Conservation (phyloP, 225 moss, liverwort and hornwort genomes). For the Antitrichia curtipendula region DNA sequence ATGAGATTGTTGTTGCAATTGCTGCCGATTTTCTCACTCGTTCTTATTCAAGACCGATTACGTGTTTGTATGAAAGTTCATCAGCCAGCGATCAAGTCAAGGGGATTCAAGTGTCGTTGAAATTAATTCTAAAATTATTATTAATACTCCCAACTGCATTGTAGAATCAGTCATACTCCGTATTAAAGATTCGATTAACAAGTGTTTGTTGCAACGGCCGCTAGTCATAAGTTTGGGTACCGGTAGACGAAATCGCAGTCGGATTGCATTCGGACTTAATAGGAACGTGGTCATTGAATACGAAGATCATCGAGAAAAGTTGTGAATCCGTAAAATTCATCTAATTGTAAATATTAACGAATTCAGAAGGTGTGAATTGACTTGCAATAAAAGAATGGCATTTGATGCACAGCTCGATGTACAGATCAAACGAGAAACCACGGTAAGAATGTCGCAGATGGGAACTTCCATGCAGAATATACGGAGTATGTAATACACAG, state of each 20-base stretch:
- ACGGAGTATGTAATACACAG: background rate
- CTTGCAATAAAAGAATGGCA: background rate
- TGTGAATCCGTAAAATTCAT: background rate
- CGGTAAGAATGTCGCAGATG: background rate
- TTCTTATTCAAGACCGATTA: background rate
- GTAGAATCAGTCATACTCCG: too few species aligned
- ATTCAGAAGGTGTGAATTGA: background rate
- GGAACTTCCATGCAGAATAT: background rate
- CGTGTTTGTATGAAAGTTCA: background rate
- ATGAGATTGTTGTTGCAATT: background rate
- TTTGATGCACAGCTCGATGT: background rate
- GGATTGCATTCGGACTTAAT: background rate
- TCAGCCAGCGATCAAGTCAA: background rate
- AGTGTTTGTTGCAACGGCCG: background rate
- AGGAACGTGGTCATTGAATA: background rate
- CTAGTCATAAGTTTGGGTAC: background rate
- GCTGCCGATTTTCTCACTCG: background rate
- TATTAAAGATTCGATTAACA: background rate
- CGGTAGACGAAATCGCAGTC: background rate
- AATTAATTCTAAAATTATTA: background rate
- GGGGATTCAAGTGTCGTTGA: background rate
- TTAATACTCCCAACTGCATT: background rate
- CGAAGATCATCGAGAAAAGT: background rate
- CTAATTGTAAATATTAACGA: background rate
- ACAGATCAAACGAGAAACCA: background rate